phyloP scores from a whole-genome alignment of 2,329 filamentous ascomycete genomes.

The Aspergillus neoniger region DNA sequence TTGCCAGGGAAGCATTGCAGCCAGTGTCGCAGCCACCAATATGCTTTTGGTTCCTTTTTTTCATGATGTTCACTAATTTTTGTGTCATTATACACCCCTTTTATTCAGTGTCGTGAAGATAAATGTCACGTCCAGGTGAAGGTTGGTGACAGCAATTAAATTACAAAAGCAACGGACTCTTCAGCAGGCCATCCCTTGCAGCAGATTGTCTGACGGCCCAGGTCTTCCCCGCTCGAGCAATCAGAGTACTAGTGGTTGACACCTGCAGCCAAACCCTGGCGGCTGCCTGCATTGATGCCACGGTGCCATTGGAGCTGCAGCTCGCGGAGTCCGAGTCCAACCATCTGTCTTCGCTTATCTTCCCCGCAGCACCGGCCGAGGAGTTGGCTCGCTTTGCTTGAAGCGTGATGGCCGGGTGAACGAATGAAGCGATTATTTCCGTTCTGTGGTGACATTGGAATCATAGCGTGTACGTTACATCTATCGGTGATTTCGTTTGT shows the following conservation, averaged over 20 bases:
- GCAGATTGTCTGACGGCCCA: not conserved
- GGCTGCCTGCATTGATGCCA: not conserved
- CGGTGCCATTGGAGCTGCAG: constrained; percentile 7
- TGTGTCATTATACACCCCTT: not conserved
- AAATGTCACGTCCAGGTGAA: no score
- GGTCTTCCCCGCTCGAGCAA: not conserved
- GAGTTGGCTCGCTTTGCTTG: no score
- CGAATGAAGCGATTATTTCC: no score
- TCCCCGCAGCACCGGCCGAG: not conserved
- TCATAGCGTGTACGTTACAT: no score
- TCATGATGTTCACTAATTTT: not conserved
- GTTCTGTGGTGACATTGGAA: no score
- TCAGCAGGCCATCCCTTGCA: not conserved
- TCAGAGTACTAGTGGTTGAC: not conserved
- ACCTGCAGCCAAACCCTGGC: not conserved
- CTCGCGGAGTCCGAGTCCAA: not conserved
- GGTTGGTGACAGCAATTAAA: not conserved
- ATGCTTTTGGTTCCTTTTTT: not conserved
- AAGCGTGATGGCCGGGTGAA: no score
- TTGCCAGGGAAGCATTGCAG: not conserved
- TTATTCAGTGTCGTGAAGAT: no score
- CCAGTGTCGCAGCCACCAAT: not conserved
- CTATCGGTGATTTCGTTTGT: no score
- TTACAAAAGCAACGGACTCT: not conserved
- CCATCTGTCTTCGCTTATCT: not conserved